Evolutionary conservation across 331 rosid species (phyloP).

Genomic region (Prunus yedoensis): DNA sequence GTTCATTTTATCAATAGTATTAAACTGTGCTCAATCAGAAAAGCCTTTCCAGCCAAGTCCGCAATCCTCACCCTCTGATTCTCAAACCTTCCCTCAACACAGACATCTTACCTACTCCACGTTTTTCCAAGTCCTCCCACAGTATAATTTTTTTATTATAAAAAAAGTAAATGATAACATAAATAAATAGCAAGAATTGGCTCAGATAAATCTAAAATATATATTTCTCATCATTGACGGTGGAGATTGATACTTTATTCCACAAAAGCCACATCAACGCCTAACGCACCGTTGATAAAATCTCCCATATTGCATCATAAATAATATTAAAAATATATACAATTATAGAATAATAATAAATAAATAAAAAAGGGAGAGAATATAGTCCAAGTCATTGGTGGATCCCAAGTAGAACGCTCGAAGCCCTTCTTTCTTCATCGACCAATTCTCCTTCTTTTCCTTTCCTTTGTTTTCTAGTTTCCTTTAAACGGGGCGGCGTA

Average conservation of each 20-base stretch:
- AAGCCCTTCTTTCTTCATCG: neutral
- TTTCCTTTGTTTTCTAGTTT: neutral
- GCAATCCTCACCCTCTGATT: neutral
- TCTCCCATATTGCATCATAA: too few species aligned
- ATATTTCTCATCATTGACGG: neutral
- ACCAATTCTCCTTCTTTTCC: slow-evolving; percentile 7
- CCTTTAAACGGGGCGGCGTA: neutral
- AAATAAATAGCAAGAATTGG: neutral
- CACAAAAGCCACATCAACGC: neutral
- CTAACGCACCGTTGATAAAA: slow-evolving; percentile 2
- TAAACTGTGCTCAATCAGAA: neutral
- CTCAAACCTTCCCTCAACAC: neutral
- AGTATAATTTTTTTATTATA: neutral
- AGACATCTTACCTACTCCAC: slow-evolving; percentile 8
- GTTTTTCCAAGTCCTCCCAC: neutral
- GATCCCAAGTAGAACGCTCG: slow-evolving; percentile 27
- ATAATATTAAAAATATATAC: neutral
- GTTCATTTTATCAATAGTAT: slow-evolving; percentile 5
- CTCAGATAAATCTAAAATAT: too few species aligned
- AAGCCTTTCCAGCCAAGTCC: neutral
- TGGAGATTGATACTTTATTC: neutral
- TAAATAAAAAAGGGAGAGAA: neutral
- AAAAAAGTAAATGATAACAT: neutral
- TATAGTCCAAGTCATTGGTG: slow-evolving; percentile 20
- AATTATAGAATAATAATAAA: neutral